Evolutionary conservation across 345 rosid species (phyloP), one percentile per base, ranked within the genome.

Genomic region (Lepidium sativum): DNA sequence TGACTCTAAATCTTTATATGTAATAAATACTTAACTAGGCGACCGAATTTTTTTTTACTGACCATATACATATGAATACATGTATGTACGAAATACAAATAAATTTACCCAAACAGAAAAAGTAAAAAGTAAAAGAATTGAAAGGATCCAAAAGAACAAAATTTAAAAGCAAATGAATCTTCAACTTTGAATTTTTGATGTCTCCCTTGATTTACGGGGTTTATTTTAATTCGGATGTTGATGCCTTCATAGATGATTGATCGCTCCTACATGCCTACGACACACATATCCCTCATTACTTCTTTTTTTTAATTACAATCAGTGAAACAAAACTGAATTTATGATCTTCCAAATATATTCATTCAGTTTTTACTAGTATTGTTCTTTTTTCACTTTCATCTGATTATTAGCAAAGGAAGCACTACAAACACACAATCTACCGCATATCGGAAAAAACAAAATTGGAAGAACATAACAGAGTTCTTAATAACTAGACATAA

Each of bases 101-200:
- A 12, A 16, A 40, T 29, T 12, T 11, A n/a, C 14, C 4, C 35
- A 13, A 35, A 37, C 2, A 34, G 7, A 48, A 48, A 10, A 18
- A 44, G 4, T 23, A 43, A 13, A 3, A 14, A 29, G 14, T 14
- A 17, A 18, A 59, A 20, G n/a, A 40, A 14, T 20, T 2, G 3
- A 45, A 61, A 15, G 10, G 40, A 27, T 27, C 7, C 7, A 61
- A 34, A 52, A 60, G 9, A 41, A 42, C 31, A 60, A 41, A 49
- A 15, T 4, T 27, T n/a, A 23, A 69, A 69, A 60, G 68, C 73
- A 69, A 69, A 33, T 60, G 54, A 52, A 60, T 69, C 67, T 69
- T 42, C 35, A 23, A 15, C 50, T 8, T 53, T 53, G 44, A 48
- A 4, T 8, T 4, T 53, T 33, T 53, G 41, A 60, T 69, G 27